These are phyloP conservation scores for Bimuria novae-zelandiae DNA, from an alignment of 2,329 filamentous ascomycete genomes.

Conservation along the genomic window DNA sequence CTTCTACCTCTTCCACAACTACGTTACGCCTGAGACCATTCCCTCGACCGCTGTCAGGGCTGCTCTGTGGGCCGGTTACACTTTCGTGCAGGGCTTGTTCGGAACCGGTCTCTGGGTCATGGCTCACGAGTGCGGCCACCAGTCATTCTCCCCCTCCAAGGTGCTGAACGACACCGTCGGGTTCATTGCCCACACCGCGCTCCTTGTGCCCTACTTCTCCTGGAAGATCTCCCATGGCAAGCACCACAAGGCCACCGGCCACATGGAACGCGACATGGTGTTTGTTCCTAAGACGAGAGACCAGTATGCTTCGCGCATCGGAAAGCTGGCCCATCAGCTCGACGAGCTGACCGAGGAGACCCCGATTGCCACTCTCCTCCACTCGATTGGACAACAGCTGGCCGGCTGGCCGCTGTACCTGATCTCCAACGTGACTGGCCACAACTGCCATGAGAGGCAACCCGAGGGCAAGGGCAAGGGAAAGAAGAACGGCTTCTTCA, in stretches of 20 bases:
- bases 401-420: conserved; percentile 94
- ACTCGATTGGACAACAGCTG: conserved; percentile 83
- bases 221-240: conserved; percentile 99
- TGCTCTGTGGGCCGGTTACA: conserved; percentile 69
- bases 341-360: conserved; percentile 93
- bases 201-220: conserved; percentile 96
- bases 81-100: conserved; percentile 87
- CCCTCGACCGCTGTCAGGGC: conserved; percentile 70
- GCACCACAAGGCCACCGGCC: conserved; percentile 98
- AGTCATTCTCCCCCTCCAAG: conserved; percentile 93
- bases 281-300: conserved; percentile 93
- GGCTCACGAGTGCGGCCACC: conserved; percentile 97
- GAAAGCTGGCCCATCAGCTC: conserved; percentile 78
- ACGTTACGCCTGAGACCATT: conserved; percentile 81
- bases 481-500: conserved; percentile 80
- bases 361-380: conserved; percentile 75
- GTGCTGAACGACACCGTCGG: conserved; percentile 88
- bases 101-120: conserved; percentile 95
- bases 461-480: conserved; percentile 90
- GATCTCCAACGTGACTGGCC: conserved; percentile 88
- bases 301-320: conserved; percentile 75
- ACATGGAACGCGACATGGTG: conserved; percentile 98
- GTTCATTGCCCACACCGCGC: conserved; percentile 85
- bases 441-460: conserved; percentile 92
- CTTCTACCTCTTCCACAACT: conserved; percentile 89